A percentile compares a stretch with the other conserved stretches of the same genome.
Conservation (phyloP, 768 basidiomycete genomes). For the Leucocoprinus birnbaumii region DNA sequence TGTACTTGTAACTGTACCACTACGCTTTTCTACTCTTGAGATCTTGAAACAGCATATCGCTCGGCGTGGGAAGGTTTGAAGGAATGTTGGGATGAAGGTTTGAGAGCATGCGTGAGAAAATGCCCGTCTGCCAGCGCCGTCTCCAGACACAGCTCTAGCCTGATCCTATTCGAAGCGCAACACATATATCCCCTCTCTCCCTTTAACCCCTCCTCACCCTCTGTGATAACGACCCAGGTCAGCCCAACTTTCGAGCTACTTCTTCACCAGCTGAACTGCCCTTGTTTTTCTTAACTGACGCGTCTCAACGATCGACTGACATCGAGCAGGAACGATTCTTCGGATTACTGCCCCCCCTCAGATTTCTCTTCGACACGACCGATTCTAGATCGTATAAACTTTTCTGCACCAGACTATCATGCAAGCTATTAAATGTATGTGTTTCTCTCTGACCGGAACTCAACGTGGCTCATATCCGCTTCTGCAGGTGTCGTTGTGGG, state of each 20-base stretch:
- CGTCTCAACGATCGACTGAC: conserved; percentile 3
- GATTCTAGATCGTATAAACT: not conserved
- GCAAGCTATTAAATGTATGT: conserved; percentile 91
- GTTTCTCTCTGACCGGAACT: conserved; percentile 11
- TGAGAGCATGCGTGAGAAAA: conserved; percentile 9
- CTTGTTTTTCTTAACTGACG: not conserved
- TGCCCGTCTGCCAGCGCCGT: conserved; percentile 9
- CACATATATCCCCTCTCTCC: conserved; percentile 4
- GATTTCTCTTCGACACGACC: conserved; percentile 5
- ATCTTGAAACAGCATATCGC: not conserved
- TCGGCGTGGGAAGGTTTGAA: conserved; percentile 10
- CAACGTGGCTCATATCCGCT: conserved; percentile 28
- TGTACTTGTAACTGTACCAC: conserved; percentile 13
- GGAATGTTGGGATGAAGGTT: not conserved
- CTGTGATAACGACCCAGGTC: conserved; percentile 9
- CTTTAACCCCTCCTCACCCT: not conserved
- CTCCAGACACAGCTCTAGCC: conserved; percentile 11
- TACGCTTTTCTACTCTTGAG: not conserved
- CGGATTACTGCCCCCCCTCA: not conserved
- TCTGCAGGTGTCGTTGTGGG: conserved; percentile 91
- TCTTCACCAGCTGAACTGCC: not conserved
- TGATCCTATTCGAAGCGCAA: conserved; percentile 1
- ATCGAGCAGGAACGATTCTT: conserved; percentile 8
- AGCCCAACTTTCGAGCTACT: not conserved
- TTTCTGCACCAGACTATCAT: conserved; percentile 38